phyloP scores from a whole-genome alignment of 2,329 filamentous ascomycete species.

The Exophiala xenobiotica region DNA sequence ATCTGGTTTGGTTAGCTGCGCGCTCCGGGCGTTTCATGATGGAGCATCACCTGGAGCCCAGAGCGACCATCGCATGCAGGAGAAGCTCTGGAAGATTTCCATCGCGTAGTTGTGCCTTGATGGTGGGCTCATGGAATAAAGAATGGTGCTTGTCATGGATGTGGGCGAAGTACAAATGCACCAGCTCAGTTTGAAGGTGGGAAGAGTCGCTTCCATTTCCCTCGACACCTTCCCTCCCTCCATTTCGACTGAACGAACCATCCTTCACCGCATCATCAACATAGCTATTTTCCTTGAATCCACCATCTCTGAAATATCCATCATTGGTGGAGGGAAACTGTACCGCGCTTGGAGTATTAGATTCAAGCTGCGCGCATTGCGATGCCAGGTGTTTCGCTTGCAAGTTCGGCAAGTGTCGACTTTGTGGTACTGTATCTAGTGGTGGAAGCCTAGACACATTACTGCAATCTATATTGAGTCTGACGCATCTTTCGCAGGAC shows the following conservation, averaged over 20 bases:
- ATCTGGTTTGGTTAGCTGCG: slow-evolving; percentile 5
- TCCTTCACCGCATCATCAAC: not conserved
- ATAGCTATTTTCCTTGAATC: not conserved
- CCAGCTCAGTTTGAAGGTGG: not conserved
- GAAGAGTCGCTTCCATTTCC: not conserved
- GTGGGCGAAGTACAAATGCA: slow-evolving; percentile 17
- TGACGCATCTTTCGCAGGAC: not conserved
- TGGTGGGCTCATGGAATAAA: slow-evolving; percentile 16
- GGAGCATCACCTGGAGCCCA: not conserved
- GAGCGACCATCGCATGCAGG: not conserved
- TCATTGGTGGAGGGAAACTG: not conserved
- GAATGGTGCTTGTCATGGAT: slow-evolving; percentile 18
- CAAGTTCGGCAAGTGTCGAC: not conserved
- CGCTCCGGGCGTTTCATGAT: not conserved
- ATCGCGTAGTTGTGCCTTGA: slow-evolving; percentile 5
- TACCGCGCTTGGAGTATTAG: not conserved
- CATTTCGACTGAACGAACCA: no score
- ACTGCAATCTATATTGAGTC: not conserved
- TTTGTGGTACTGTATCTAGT: not conserved
- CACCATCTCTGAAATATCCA: not conserved
- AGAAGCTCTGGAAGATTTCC: slow-evolving; percentile 1
- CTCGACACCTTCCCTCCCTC: no score
- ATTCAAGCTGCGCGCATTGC: not conserved
- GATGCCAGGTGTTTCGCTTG: not conserved
- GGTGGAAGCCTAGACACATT: not conserved